phyloP scores from a whole-genome alignment of 2,329 filamentous ascomycete species.

The Monilinia fructicola region DNA sequence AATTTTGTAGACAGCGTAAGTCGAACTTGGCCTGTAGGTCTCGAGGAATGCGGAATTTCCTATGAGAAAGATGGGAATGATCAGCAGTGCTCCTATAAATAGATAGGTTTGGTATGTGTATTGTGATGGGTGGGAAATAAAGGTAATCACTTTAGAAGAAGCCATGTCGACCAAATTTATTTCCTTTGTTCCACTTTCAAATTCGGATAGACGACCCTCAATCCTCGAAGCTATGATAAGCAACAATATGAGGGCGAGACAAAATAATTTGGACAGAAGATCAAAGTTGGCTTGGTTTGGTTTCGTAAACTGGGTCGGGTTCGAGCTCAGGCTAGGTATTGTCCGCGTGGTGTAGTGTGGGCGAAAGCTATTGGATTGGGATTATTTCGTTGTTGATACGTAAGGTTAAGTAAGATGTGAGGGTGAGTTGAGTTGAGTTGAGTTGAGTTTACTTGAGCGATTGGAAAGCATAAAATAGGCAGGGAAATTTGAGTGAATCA shows the following conservation, averaged over 20 bases:
- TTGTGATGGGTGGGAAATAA: slow-evolving; percentile 28
- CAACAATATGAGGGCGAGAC: slow-evolving; percentile 40
- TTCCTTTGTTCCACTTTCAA: slow-evolving; percentile 29
- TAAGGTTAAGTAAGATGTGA: not conserved
- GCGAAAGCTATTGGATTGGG: slow-evolving; percentile 14
- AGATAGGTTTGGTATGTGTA: slow-evolving; percentile 35
- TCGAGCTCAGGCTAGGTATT: slow-evolving; percentile 30
- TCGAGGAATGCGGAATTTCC: slow-evolving; percentile 65
- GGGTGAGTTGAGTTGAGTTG: not conserved
- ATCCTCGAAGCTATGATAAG: slow-evolving; percentile 41
- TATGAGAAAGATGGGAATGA: slow-evolving; percentile 42
- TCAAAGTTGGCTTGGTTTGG: slow-evolving; percentile 25
- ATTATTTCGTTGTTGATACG: not conserved
- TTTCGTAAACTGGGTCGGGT: slow-evolving; percentile 26
- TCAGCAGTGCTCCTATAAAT: slow-evolving; percentile 40
- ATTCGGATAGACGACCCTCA: slow-evolving; percentile 36
- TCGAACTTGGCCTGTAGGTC: slow-evolving; percentile 61
- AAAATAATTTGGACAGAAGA: slow-evolving; percentile 30
- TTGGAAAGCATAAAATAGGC: not conserved
- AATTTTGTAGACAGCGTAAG: slow-evolving; percentile 58
- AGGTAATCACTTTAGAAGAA: slow-evolving; percentile 58
- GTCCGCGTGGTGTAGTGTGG: slow-evolving; percentile 33
- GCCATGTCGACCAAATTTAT: slow-evolving; percentile 51
- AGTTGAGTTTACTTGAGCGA: not conserved
- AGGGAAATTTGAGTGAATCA: not conserved